Evolutionary conservation across 2,329 filamentous ascomycete genomes (phyloP), one percentile per base, ranked within the genome.

Genomic region (Stachybotrys elegans): DNA sequence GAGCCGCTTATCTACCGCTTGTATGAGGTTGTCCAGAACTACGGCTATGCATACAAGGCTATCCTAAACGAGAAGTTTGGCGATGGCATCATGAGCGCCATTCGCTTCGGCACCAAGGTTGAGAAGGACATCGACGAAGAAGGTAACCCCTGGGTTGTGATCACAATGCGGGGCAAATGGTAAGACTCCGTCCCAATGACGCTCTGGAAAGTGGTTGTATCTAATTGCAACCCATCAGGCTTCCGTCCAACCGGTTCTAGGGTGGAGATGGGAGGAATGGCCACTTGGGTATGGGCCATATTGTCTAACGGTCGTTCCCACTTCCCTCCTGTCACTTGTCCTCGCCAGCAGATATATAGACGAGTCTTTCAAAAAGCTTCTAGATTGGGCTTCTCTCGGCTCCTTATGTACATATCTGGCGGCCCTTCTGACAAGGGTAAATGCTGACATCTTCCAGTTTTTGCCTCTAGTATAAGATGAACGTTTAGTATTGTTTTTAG

Each of bases 71-170:
- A 97, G 77, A 96, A 96, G 75, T 90, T 89, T 60, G 86, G 86
- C 0, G 86, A 91, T 61, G 92, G 92, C 2, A 97, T 97, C 60
- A 96, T 97, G 92, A 95, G 89, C 61, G 92, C 91, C 1, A 95
- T 96, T 59, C 82, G 83, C 14, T 96, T 95, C 65, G 86, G 82
- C 42, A 95, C 89, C 0, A 89, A 89, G 60, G 86, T 97, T 3
- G 89, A 96, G 64, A 95, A 94, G 78, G 92, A 97, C 77, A 83
- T 84, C 1, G 92, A 96, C 62, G 81, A 86, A 48, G 79, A 87
- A 56, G 91, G 90, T 4, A 77, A 79, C 43, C 74, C 84, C 6
- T 95, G 89, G 89, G 89, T 86, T 4, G 82, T 90, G 54, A 94
- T 95, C 53, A 91, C 86, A 3, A 58, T 91, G 57, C 79, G 84